Evolutionary conservation across 495 filamentous ascomycete genomes (phyloP).

Genomic region (Xylaria cubensis): DNA sequence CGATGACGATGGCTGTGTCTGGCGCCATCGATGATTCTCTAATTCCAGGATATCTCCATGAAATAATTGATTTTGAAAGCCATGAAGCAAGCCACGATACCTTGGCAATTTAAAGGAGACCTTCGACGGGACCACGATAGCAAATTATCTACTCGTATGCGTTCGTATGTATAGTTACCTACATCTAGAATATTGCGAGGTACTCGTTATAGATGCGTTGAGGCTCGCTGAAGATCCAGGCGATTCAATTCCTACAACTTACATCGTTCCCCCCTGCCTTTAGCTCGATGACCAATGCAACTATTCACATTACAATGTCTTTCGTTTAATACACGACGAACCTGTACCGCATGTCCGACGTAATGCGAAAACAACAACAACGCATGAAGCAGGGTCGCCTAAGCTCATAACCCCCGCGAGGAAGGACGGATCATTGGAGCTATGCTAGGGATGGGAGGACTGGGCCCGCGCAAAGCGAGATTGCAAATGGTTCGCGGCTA

Average conservation of each 20-base stretch:
- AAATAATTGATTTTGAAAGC: background rate
- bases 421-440: background rate
- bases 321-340: background rate
- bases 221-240: background rate
- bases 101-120: background rate
- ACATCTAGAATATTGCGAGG: background rate
- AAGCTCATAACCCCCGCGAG: background rate
- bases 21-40: background rate
- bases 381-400: background rate
- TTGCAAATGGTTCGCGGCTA: background rate
- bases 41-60: background rate
- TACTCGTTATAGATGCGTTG: background rate
- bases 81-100: background rate
- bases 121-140: background rate
- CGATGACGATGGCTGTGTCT: background rate
- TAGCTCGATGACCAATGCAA: background rate
- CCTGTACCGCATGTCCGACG: background rate
- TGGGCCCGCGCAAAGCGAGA: background rate
- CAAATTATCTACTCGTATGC: background rate
- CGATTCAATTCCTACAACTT: background rate
- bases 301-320: background rate
- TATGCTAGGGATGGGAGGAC: background rate
- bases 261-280: background rate
- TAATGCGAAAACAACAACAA: background rate
- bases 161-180: background rate